Evolutionary conservation across 768 basidiomycete species (phyloP).

Genomic region (Hemileccinum impolitum): DNA sequence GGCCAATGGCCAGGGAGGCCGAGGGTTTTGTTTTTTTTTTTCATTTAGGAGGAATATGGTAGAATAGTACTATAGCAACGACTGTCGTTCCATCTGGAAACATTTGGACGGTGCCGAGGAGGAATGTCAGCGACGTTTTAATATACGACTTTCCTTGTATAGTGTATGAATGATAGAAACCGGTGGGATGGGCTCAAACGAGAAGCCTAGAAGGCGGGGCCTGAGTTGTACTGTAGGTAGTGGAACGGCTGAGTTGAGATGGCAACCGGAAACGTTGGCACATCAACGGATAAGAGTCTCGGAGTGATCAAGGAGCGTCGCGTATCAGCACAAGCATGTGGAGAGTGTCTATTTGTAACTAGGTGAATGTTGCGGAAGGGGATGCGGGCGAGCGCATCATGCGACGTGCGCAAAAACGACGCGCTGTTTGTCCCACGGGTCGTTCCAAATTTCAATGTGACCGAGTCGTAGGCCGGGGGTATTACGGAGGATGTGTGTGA

Average conservation of each 20-base stretch:
- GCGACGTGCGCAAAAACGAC: slow-evolving; percentile 57
- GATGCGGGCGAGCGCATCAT: slow-evolving; percentile 28
- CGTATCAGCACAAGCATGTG: not conserved
- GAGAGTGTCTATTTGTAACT: slow-evolving; percentile 8
- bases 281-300: not conserved
- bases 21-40: too few species aligned
- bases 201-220: not conserved
- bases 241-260: slow-evolving; percentile 13
- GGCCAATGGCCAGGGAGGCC: too few species aligned
- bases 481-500: slow-evolving; percentile 52
- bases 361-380: slow-evolving; percentile 8
- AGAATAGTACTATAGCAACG: too few species aligned
- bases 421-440: slow-evolving; percentile 75
- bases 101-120: slow-evolving; percentile 1
- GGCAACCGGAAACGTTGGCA: slow-evolving; percentile 7
- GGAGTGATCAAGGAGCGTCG: too few species aligned
- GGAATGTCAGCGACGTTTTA: not conserved
- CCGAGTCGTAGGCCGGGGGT: slow-evolving; percentile 40
- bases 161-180: slow-evolving; percentile 2
- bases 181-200: slow-evolving; percentile 4
- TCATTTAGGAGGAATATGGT: too few species aligned
- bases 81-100: slow-evolving; percentile 5
- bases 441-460: slow-evolving; percentile 65
- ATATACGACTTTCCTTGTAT: slow-evolving; percentile 3
- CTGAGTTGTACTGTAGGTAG: not conserved